A percentile compares a stretch with the other conserved stretches of the same genome.
phyloP scores from a whole-genome alignment of 352 stramenopile species.

The Globisporangium ultimum region DNA sequence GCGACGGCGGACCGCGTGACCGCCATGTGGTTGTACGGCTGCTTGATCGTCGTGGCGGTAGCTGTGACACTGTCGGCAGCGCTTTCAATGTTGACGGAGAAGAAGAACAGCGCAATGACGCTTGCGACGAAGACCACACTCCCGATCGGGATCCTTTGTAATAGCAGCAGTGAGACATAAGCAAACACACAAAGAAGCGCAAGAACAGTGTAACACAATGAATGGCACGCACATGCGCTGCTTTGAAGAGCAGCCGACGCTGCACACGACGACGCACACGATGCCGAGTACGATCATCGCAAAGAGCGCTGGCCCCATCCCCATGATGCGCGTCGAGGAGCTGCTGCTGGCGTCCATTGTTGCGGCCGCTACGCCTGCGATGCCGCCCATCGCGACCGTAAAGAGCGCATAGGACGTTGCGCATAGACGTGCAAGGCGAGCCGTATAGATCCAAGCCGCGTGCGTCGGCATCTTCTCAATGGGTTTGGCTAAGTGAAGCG shows the following conservation, averaged over 20 bases:
- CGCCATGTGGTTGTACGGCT: conserved; percentile 35
- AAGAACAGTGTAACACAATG: neutral
- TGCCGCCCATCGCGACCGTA: no score
- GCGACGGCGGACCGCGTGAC: conserved; percentile 31
- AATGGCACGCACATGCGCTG: conserved; percentile 8
- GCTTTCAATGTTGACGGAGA: conserved; percentile 27
- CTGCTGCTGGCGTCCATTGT: neutral
- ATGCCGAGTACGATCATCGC: conserved; percentile 31
- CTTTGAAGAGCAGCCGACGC: conserved; percentile 23
- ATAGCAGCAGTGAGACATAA: neutral
- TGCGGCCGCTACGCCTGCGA: neutral
- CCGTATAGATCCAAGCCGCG: no score
- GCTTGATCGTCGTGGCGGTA: conserved; percentile 1
- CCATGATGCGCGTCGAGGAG: conserved; percentile 13
- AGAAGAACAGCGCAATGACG: conserved; percentile 33
- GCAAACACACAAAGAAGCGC: no score
- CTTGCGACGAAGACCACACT: conserved; percentile 22
- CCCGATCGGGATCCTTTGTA: conserved; percentile 20
- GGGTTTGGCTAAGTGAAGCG: no score
- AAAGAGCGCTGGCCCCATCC: conserved; percentile 32
- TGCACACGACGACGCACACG: conserved; percentile 26
- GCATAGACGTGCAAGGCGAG: no score
- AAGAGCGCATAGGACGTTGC: no score
- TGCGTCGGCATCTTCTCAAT: no score
- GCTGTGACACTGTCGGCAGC: neutral